phyloP scores from a whole-genome alignment of 164 flowering plant genomes.

The Tetracentron sinense region DNA sequence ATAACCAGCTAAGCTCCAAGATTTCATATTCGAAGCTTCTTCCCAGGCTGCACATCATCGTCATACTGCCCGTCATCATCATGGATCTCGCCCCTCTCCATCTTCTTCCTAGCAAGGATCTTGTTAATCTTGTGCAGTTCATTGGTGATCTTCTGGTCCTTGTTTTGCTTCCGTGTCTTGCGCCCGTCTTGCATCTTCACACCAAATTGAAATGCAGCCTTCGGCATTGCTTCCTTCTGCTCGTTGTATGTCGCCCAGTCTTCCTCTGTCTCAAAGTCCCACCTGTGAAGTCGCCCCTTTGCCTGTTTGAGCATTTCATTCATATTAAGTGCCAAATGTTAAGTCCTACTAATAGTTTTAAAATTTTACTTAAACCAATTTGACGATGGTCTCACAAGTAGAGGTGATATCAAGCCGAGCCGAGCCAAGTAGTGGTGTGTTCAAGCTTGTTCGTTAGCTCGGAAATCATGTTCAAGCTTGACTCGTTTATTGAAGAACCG shows the following conservation, averaged over 20 bases:
- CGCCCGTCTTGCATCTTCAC: constrained; percentile 99
- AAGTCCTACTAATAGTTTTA: too few relatives aligned
- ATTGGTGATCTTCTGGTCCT: constrained; percentile 88
- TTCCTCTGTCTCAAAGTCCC: constrained; percentile 99
- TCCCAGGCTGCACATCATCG: constrained; percentile 67
- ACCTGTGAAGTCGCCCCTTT: constrained; percentile 94
- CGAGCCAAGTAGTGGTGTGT: too few relatives aligned
- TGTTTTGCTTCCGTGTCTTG: constrained; percentile 92
- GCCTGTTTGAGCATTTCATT: constrained; percentile 42
- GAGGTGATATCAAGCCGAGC: too few relatives aligned
- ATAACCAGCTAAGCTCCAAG: background rate
- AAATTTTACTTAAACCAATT: too few relatives aligned
- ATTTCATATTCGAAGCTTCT: constrained; percentile 62
- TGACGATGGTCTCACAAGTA: too few relatives aligned
- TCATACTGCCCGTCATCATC: constrained; percentile 44
- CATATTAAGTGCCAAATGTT: background rate
- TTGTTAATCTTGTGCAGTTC: constrained; percentile 89
- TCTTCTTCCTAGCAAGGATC: constrained; percentile 79
- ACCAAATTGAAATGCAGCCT: constrained; percentile 97
- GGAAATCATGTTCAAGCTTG: too few relatives aligned
- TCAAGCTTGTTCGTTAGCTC: too few relatives aligned
- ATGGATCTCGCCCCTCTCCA: constrained; percentile 51
- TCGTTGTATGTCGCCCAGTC: constrained; percentile 97
- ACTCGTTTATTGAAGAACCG: too few relatives aligned
- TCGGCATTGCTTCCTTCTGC: constrained; percentile 99